These are phyloP conservation scores for Carpinus fangiana DNA, from an alignment of 306 rosid species.

Conservation along the genomic window DNA sequence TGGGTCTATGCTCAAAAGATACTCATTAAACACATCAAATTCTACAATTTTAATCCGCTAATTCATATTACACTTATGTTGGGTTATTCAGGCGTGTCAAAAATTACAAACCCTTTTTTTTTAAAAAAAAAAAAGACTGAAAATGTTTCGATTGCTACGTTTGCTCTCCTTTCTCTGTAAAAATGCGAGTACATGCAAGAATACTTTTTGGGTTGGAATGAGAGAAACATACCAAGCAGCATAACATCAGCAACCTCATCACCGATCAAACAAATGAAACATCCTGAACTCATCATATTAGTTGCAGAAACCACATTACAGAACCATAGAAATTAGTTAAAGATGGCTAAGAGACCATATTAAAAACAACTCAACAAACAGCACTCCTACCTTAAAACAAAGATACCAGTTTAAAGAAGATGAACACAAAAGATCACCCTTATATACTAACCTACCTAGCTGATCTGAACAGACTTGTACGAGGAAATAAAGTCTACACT, in stretches of 20 bases:
- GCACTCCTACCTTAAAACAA: constrained; percentile 12
- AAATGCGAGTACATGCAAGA: no score
- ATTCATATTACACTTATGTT: no score
- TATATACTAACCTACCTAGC: constrained; percentile 18
- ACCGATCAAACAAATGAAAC: not conserved
- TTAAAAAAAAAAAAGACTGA: no score
- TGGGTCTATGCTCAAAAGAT: no score
- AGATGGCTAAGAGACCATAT: constrained; percentile 1
- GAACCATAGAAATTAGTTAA: not conserved
- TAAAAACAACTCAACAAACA: constrained; percentile 24
- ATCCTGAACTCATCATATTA: not conserved
- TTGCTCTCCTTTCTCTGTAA: no score
- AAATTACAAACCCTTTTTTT: no score
- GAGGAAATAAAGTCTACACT: constrained; percentile 9
- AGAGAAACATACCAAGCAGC: no score
- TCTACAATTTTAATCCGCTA: no score
- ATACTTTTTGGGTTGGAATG: no score
- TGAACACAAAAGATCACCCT: constrained; percentile 21
- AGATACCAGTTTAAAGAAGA: constrained; percentile 10
- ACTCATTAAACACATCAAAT: no score
- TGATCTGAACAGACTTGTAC: constrained; percentile 20
- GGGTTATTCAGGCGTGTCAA: no score
- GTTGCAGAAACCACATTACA: not conserved
- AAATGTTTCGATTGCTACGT: no score
- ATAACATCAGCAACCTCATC: not conserved